Conservation (phyloP, 73 alveolate genomes). For the Paramecium sexaurelia region DNA sequence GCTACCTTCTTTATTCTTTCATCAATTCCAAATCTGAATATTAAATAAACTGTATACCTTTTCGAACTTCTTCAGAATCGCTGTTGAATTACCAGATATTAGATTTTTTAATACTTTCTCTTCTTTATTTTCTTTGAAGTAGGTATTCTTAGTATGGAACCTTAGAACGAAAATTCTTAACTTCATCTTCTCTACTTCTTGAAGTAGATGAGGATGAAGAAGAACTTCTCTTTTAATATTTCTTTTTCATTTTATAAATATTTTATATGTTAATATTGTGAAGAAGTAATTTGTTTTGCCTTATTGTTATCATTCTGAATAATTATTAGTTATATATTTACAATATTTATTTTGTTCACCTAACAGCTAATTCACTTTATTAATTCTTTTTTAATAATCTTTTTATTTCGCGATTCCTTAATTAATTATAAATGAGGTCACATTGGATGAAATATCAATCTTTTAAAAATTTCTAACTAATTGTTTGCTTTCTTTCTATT, state of each 20-base stretch:
- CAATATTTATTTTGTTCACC: no score
- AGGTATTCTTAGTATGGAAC: slow-evolving; percentile 31
- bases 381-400: no score
- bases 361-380: no score
- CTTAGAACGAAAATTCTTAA: neutral
- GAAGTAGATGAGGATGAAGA: slow-evolving; percentile 39
- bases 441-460: no score
- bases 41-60: neutral
- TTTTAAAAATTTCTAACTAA: no score
- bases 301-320: no score
- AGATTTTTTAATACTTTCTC: slow-evolving; percentile 35
- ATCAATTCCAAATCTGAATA: slow-evolving; percentile 18
- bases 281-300: no score
- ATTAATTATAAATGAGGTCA: no score
- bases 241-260: neutral
- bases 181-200: neutral
- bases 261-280: no score
- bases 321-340: no score
- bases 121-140: slow-evolving; percentile 24
- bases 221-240: neutral
- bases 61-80: slow-evolving; percentile 21
- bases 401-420: no score
- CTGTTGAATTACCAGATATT: slow-evolving; percentile 35
- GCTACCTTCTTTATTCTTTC: neutral
- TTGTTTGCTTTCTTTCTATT: no score